Evolutionary conservation across 495 filamentous ascomycete species (phyloP).

Genomic region (Thermothielavioides terrestris): DNA sequence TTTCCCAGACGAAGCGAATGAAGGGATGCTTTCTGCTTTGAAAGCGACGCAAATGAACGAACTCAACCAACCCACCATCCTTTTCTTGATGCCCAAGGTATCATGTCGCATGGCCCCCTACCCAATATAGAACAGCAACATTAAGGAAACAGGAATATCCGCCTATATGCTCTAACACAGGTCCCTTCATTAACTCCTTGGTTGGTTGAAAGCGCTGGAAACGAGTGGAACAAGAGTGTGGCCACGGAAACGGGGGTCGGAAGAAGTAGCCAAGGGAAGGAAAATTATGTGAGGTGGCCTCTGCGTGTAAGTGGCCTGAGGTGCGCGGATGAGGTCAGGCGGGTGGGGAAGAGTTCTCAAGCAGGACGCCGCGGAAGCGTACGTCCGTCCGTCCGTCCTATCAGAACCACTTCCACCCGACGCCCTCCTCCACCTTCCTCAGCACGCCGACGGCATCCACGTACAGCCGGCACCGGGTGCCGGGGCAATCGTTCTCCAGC

Average conservation of each 20-base stretch:
- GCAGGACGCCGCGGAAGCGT: too few relatives aligned
- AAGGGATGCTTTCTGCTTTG: background rate
- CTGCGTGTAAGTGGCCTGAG: background rate
- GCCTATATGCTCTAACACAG: background rate
- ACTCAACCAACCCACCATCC: slow-evolving; percentile 4
- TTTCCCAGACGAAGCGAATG: too few relatives aligned
- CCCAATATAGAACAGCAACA: background rate
- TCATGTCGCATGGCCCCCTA: background rate
- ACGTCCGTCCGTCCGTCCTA: too few relatives aligned
- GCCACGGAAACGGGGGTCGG: background rate
- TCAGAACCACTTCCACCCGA: slow-evolving; percentile 32
- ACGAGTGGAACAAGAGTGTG: background rate
- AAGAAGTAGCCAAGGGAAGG: background rate
- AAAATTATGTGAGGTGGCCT: background rate
- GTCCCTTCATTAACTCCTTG: background rate
- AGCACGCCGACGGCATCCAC: slow-evolving; percentile 39
- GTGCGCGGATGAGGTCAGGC: background rate
- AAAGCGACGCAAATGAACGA: slow-evolving; percentile 3
- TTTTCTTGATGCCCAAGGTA: background rate
- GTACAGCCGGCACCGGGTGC: slow-evolving; percentile 31
- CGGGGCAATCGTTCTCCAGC: slow-evolving; percentile 35
- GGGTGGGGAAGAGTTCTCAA: too few relatives aligned
- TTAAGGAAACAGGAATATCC: background rate
- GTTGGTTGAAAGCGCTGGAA: background rate
- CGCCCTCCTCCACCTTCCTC: slow-evolving; percentile 35